A percentile compares a stretch with the other conserved stretches of the same genome.
These are phyloP conservation scores for Oxytropis ochrocephala DNA, from an alignment of 306 rosid species.

Conservation along the genomic window DNA sequence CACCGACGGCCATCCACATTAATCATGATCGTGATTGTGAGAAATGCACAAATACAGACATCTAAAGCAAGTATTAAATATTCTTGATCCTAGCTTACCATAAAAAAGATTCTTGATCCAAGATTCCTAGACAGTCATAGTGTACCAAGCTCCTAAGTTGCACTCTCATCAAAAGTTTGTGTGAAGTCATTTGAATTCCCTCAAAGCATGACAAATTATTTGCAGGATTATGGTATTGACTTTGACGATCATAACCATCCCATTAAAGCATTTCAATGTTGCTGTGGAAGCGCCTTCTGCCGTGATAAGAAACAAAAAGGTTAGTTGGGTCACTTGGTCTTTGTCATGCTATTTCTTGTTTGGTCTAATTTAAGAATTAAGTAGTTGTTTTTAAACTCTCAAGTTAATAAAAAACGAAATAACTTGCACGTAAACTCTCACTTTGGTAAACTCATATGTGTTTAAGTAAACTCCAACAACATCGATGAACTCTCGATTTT, in stretches of 20 bases:
- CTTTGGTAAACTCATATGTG: no score
- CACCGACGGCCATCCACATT: no score
- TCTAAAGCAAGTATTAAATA: not conserved
- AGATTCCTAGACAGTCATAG: not conserved
- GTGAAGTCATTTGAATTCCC: not conserved
- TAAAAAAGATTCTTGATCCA: not conserved
- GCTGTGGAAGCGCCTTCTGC: conserved; percentile 68
- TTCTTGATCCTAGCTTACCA: not conserved
- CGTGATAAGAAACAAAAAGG: conserved; percentile 48
- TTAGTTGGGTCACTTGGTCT: conserved; percentile 14
- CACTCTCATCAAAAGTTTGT: not conserved
- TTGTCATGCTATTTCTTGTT: not conserved
- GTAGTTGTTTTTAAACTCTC: not conserved
- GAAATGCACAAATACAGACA: not conserved
- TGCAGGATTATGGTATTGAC: conserved; percentile 86
- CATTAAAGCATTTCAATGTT: conserved; percentile 66
- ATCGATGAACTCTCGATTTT: no score
- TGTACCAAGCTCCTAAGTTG: not conserved
- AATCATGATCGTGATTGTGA: no score
- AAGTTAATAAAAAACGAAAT: no score
- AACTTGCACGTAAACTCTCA: no score
- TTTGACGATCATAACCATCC: conserved; percentile 72
- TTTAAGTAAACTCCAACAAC: no score
- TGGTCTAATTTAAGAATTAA: not conserved
- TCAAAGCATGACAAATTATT: conserved; percentile 7